Conservation (phyloP, 1,284 basidiomycete species). For the Cryptococcus amylolentus region DNA sequence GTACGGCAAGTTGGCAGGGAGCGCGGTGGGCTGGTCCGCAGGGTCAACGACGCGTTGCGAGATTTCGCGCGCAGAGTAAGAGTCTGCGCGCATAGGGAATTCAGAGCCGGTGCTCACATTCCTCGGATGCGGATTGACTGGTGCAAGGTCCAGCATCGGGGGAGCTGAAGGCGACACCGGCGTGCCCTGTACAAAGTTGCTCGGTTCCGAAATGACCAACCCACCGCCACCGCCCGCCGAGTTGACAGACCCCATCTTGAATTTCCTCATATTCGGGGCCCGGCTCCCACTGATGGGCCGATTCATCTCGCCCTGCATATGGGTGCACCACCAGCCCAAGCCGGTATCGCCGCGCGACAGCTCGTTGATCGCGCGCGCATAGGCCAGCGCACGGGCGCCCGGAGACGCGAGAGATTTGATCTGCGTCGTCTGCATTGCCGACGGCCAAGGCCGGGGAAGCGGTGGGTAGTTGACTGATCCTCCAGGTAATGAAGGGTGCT, state of each 20-base stretch:
- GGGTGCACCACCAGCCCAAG: constrained; percentile 65
- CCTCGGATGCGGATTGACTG: constrained; percentile 19
- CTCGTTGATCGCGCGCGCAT: constrained; percentile 80
- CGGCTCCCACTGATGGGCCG: constrained; percentile 2
- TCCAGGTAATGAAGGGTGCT: constrained; percentile 4
- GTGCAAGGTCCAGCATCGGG: constrained; percentile 7
- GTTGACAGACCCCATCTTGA: not conserved
- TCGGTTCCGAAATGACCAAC: too few relatives aligned
- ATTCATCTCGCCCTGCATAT: constrained; percentile 9
- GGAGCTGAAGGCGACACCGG: not conserved
- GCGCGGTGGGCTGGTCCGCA: constrained; percentile 35
- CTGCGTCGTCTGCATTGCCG: constrained; percentile 71
- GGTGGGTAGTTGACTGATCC: too few relatives aligned
- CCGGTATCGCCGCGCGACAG: constrained; percentile 73
- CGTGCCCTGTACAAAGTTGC: too few relatives aligned
- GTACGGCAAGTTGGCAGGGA: constrained; percentile 68
- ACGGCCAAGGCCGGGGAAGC: constrained; percentile 57
- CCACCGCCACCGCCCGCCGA: constrained; percentile 14
- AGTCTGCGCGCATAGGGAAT: constrained; percentile 46
- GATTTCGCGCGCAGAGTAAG: constrained; percentile 45
- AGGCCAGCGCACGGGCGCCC: constrained; percentile 69
- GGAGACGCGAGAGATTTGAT: constrained; percentile 60
- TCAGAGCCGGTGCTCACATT: constrained; percentile 43
- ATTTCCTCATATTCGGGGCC: not conserved
- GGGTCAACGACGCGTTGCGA: constrained; percentile 40